phyloP scores from a whole-genome alignment of 768 basidiomycete species.

The Russula griseocarnosa region DNA sequence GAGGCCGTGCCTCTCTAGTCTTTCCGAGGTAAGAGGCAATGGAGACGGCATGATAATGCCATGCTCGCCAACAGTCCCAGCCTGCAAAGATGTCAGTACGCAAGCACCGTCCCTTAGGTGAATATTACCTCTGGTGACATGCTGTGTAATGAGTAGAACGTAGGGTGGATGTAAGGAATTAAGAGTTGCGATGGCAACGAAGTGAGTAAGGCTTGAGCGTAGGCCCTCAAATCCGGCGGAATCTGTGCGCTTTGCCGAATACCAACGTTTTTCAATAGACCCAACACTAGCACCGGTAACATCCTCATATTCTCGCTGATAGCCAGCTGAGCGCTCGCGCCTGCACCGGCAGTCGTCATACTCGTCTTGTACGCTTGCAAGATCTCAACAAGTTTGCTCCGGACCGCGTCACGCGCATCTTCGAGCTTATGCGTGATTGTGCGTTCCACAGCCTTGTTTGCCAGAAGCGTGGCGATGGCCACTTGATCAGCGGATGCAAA shows the following conservation, averaged over 20 bases:
- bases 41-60: constrained; percentile 87
- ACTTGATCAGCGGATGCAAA: constrained; percentile 89
- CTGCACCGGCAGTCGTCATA: constrained; percentile 91
- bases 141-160: constrained; percentile 93
- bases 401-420: constrained; percentile 80
- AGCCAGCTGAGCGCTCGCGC: constrained; percentile 90
- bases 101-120: neutral
- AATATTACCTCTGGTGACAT: constrained; percentile 82
- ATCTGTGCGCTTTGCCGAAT: constrained; percentile 95
- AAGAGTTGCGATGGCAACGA: constrained; percentile 88
- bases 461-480: constrained; percentile 76
- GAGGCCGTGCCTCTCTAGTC: constrained; percentile 90
- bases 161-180: constrained; percentile 91
- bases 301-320: constrained; percentile 93
- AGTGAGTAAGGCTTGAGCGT: constrained; percentile 88
- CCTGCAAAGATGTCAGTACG: constrained; percentile 42
- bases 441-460: constrained; percentile 91
- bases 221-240: constrained; percentile 92
- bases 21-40: constrained; percentile 89
- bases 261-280: constrained; percentile 93
- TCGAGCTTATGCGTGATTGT: constrained; percentile 82
- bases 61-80: constrained; percentile 84
- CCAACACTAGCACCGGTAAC: constrained; percentile 86
- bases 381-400: constrained; percentile 81
- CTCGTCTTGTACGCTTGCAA: constrained; percentile 88